These are phyloP conservation scores for Tricholoma hemisulphureum DNA, from an alignment of 768 basidiomycete genomes.

Conservation along the genomic window DNA sequence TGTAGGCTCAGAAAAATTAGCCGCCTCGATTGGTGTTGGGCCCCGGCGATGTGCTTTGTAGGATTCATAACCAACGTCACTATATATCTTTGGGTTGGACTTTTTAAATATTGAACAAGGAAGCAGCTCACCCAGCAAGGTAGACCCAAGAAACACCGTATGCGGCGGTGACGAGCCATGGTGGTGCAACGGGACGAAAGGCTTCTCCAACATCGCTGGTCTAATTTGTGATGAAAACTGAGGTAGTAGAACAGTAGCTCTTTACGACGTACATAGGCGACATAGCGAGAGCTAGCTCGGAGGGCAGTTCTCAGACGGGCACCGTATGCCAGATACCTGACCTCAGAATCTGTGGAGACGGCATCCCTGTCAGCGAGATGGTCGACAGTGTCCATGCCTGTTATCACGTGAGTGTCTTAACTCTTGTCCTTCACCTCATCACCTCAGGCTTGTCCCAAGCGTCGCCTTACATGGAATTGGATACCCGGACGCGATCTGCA, in stretches of 20 bases:
- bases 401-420: constrained; percentile 23
- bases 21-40: constrained; percentile 64
- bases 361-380: constrained; percentile 61
- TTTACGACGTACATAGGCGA: constrained; percentile 65
- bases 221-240: constrained; percentile 30
- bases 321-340: constrained; percentile 76
- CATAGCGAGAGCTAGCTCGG: constrained; percentile 65
- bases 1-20: constrained; percentile 66
- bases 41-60: constrained; percentile 74
- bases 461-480: constrained; percentile 27
- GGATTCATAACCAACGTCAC: constrained; percentile 78
- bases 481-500: constrained; percentile 42
- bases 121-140: constrained; percentile 48
- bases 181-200: constrained; percentile 75
- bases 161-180: constrained; percentile 68
- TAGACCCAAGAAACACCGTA: constrained; percentile 85
- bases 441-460: constrained; percentile 18
- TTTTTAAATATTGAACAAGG: background rate
- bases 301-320: constrained; percentile 76
- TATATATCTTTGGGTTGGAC: constrained; percentile 15
- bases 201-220: constrained; percentile 84
- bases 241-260: constrained; percentile 5
- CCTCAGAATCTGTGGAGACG: constrained; percentile 64
- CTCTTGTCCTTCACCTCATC: constrained; percentile 15
- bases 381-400: constrained; percentile 50